A percentile compares a stretch with the other conserved stretches of the same genome.
Conservation (phyloP, 495 filamentous ascomycete genomes). For the Daldinia caldariorum region DNA sequence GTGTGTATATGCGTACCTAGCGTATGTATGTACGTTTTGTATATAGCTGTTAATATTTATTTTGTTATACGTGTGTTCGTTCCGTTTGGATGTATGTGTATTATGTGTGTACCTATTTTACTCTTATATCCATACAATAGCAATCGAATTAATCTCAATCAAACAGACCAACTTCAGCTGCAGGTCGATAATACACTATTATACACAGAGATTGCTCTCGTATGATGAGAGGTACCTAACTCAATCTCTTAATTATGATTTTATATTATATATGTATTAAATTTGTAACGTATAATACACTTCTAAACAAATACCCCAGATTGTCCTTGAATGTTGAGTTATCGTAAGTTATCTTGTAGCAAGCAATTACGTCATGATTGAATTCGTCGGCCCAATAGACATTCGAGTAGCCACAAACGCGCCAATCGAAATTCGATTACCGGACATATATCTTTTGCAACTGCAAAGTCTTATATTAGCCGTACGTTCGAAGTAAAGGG, state of each 20-base stretch:
- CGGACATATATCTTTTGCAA: background rate
- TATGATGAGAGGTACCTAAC: too few species aligned
- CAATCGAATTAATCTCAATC: background rate
- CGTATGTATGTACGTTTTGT: conserved; percentile 25
- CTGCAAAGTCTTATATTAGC: background rate
- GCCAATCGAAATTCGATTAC: background rate
- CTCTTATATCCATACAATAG: background rate
- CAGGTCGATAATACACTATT: background rate
- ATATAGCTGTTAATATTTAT: conserved; percentile 22
- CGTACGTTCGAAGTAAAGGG: background rate
- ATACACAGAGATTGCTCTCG: background rate
- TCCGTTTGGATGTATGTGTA: background rate
- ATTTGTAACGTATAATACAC: too few species aligned
- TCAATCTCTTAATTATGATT: too few species aligned
- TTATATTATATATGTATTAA: too few species aligned
- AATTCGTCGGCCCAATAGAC: background rate
- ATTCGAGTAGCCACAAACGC: background rate
- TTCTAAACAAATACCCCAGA: too few species aligned
- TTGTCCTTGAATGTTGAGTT: too few species aligned
- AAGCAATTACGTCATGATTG: conserved; percentile 16
- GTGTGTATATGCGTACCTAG: background rate
- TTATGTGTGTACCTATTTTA: too few species aligned
- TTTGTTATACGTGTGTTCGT: conserved; percentile 1
- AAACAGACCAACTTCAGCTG: background rate
- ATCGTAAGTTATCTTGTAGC: background rate